phyloP scores from a whole-genome alignment of 345 rosid genomes.

The Brassica rapa region DNA sequence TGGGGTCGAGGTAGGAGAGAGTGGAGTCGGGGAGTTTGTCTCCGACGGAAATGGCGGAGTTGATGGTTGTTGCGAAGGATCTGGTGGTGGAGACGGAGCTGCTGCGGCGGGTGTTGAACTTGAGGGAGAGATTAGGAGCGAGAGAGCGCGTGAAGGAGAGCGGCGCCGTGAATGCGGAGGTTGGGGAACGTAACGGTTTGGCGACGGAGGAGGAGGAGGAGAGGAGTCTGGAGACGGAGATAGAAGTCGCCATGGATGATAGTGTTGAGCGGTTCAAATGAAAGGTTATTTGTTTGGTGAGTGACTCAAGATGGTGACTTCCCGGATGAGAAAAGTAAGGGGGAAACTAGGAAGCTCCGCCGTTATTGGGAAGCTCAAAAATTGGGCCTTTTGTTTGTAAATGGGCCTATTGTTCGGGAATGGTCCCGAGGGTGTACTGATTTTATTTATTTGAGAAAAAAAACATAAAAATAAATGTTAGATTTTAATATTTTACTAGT shows the following conservation, averaged over 20 bases:
- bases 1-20: slow-evolving; percentile 73
- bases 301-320: neutral
- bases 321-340: slow-evolving; percentile 4
- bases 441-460: too few relatives aligned
- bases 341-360: neutral
- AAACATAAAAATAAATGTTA: too few relatives aligned
- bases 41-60: slow-evolving; percentile 68
- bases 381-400: neutral
- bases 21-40: slow-evolving; percentile 84
- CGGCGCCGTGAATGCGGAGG: slow-evolving; percentile 35
- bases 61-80: slow-evolving; percentile 33
- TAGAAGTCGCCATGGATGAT: slow-evolving; percentile 45
- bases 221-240: slow-evolving; percentile 53
- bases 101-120: slow-evolving; percentile 32
- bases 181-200: slow-evolving; percentile 30
- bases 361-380: neutral
- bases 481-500: too few relatives aligned
- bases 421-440: neutral
- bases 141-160: slow-evolving; percentile 44
- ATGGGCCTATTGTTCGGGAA: neutral
- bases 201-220: slow-evolving; percentile 42
- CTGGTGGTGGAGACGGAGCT: slow-evolving; percentile 36
- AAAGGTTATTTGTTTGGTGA: slow-evolving; percentile 8
- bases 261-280: slow-evolving; percentile 17
- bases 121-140: slow-evolving; percentile 37